These are phyloP conservation scores for Cordyceps tenuipes DNA, from an alignment of 2,329 filamentous ascomycete genomes.

Conservation along the genomic window DNA sequence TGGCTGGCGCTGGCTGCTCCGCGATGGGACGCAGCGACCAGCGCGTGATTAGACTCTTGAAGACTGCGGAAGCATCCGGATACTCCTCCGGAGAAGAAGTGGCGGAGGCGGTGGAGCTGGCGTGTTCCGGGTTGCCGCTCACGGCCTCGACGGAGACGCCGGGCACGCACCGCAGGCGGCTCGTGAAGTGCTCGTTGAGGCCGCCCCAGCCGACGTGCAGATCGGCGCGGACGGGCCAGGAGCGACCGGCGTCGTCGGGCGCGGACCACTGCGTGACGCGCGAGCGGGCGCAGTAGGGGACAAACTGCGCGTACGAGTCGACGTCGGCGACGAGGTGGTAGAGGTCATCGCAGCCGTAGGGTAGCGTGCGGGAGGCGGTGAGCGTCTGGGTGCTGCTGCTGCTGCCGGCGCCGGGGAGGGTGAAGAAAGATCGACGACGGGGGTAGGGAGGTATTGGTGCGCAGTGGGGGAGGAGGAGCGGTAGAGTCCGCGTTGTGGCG, in stretches of 20 bases:
- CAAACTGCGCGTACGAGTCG: slow-evolving; percentile 71
- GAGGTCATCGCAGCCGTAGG: slow-evolving; percentile 61
- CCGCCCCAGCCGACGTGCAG: slow-evolving; percentile 80
- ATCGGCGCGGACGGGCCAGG: slow-evolving; percentile 66
- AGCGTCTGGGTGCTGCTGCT: slow-evolving; percentile 49
- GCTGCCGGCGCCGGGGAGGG: slow-evolving; percentile 21
- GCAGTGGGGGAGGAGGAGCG: background rate
- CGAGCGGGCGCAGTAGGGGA: slow-evolving; percentile 81
- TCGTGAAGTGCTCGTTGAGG: slow-evolving; percentile 77
- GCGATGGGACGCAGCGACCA: slow-evolving; percentile 52
- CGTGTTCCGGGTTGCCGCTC: slow-evolving; percentile 48
- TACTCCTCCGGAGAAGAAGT: background rate
- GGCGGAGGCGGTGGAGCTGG: slow-evolving; percentile 19
- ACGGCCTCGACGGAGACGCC: slow-evolving; percentile 68
- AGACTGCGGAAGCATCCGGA: slow-evolving; percentile 42
- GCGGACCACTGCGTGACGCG: slow-evolving; percentile 67
- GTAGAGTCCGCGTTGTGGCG: background rate
- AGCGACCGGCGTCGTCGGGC: slow-evolving; percentile 39
- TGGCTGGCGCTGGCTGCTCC: slow-evolving; percentile 29
- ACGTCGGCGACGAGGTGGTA: slow-evolving; percentile 87
- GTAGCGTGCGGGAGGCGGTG: slow-evolving; percentile 65
- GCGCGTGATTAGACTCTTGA: slow-evolving; percentile 60
- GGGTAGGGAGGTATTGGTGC: background rate
- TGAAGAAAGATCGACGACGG: slow-evolving; percentile 33
- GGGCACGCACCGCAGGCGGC: slow-evolving; percentile 68